Evolutionary conservation across 345 rosid species (phyloP).

Genomic region (Toxicodendron radicans): DNA sequence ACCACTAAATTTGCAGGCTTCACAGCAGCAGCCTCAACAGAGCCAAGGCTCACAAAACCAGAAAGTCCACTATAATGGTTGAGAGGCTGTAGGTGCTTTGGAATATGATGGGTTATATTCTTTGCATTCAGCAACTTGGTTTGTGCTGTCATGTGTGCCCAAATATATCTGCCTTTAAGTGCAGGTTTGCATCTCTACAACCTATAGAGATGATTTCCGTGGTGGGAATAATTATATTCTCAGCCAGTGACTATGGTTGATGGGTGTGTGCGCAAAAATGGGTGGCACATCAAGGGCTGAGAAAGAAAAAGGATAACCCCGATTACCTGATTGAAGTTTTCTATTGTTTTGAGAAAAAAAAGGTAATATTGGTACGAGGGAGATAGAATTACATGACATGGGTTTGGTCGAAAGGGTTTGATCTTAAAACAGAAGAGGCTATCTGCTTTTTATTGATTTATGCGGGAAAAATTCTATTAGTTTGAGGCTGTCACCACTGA

Average conservation of each 20-base stretch:
- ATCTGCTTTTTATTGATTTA: background rate
- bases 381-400: constrained; percentile 51
- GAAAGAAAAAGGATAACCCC: constrained; percentile 52
- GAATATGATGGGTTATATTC: constrained; percentile 64
- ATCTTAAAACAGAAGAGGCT: constrained; percentile 9
- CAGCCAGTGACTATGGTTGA: constrained; percentile 29
- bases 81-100: constrained; percentile 30
- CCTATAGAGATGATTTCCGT: constrained; percentile 20
- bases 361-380: constrained; percentile 26
- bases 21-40: constrained; percentile 71
- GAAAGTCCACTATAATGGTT: constrained; percentile 82
- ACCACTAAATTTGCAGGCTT: constrained; percentile 65
- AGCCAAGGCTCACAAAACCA: constrained; percentile 82
- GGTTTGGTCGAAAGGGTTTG: constrained; percentile 44
- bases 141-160: constrained; percentile 68
- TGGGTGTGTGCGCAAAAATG: constrained; percentile 29
- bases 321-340: constrained; percentile 36
- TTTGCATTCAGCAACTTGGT: constrained; percentile 75
- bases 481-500: constrained; percentile 19
- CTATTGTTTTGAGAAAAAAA: constrained; percentile 27
- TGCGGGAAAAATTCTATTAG: constrained; percentile 10
- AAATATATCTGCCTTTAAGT: constrained; percentile 22
- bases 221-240: constrained; percentile 32
- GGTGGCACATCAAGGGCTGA: constrained; percentile 56
- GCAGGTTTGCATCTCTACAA: constrained; percentile 31